Percentiles rank a stretch among this genome's conserved stretches.
Evolutionary conservation across 225 moss, liverwort and hornwort species (phyloP).

Genomic region (Sphagnum tenellum): DNA sequence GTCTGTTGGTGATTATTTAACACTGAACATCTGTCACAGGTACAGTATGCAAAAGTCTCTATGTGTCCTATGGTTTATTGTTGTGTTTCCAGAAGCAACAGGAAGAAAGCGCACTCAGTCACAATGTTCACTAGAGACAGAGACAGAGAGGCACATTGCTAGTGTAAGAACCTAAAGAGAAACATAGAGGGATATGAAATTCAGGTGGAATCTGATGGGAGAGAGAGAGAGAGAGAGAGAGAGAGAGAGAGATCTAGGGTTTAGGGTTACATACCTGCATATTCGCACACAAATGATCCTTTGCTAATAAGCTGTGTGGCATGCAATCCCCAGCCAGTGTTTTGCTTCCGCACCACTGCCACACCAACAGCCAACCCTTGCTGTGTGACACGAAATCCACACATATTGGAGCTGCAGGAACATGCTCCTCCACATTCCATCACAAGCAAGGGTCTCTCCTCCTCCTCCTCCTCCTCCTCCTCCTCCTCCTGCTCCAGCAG

Average conservation of each 20-base stretch:
- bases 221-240: too few species aligned
- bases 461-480: constrained; percentile 15
- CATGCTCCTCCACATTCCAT: constrained; percentile 85
- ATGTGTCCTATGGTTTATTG: too few species aligned
- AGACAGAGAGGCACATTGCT: too few species aligned
- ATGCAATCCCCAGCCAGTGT: constrained; percentile 71
- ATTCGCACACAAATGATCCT: constrained; percentile 85
- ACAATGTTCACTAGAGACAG: too few species aligned
- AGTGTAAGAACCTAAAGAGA: too few species aligned
- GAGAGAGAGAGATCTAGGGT: too few species aligned
- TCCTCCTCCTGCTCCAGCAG: constrained; percentile 3
- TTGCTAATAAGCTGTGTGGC: constrained; percentile 48
- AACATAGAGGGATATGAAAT: too few species aligned
- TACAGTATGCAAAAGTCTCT: not conserved
- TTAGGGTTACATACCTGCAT: constrained; percentile 28
- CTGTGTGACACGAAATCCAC: constrained; percentile 65
- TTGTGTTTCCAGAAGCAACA: too few species aligned
- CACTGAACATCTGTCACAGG: not conserved
- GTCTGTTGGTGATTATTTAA: not conserved
- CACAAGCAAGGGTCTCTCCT: constrained; percentile 46
- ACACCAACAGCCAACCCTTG: constrained; percentile 57
- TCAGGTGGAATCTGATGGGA: too few species aligned
- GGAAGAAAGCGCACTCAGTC: too few species aligned
- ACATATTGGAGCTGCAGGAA: constrained; percentile 30
- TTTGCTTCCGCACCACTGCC: constrained; percentile 46